phyloP scores from a whole-genome alignment of 805 yeast genomes.

The Tetrapisispora namnaoensis region DNA sequence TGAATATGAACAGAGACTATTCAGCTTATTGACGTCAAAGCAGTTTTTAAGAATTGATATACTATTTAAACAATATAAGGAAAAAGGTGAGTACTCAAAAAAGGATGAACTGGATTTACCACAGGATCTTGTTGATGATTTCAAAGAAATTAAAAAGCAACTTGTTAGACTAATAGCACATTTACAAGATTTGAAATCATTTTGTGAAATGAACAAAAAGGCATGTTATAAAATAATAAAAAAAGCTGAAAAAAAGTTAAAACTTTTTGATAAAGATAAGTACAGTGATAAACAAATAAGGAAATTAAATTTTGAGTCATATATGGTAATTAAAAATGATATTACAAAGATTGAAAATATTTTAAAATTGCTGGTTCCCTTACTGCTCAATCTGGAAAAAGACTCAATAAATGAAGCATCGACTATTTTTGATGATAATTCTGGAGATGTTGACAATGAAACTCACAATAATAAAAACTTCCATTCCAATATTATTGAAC shows the following conservation, averaged over 20 bases:
- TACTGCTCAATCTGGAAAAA: slow-evolving; percentile 31
- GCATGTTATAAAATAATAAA: slow-evolving; percentile 84
- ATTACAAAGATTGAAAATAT: background rate
- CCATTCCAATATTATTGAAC: background rate
- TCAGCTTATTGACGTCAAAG: slow-evolving; percentile 34
- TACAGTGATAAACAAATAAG: slow-evolving; percentile 49
- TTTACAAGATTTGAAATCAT: slow-evolving; percentile 84
- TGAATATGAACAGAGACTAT: slow-evolving; percentile 66
- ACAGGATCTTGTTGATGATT: slow-evolving; percentile 32
- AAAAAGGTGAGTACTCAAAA: background rate
- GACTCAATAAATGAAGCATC: slow-evolving; percentile 43
- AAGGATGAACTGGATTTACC: background rate
- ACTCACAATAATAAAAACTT: background rate
- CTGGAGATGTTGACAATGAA: background rate
- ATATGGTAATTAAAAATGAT: slow-evolving; percentile 32
- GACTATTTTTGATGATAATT: slow-evolving; percentile 38
- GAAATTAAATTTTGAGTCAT: slow-evolving; percentile 61
- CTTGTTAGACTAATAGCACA: slow-evolving; percentile 66
- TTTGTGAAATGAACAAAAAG: slow-evolving; percentile 81
- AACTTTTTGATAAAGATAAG: slow-evolving; percentile 40
- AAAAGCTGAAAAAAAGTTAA: slow-evolving; percentile 78
- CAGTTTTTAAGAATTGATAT: slow-evolving; percentile 8
- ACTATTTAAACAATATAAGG: background rate
- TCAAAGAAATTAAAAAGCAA: slow-evolving; percentile 54
- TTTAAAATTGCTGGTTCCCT: slow-evolving; percentile 31